Base-by-base conservation (phyloP, 257 asterid genomes). In the Coffea canephora region DNA sequence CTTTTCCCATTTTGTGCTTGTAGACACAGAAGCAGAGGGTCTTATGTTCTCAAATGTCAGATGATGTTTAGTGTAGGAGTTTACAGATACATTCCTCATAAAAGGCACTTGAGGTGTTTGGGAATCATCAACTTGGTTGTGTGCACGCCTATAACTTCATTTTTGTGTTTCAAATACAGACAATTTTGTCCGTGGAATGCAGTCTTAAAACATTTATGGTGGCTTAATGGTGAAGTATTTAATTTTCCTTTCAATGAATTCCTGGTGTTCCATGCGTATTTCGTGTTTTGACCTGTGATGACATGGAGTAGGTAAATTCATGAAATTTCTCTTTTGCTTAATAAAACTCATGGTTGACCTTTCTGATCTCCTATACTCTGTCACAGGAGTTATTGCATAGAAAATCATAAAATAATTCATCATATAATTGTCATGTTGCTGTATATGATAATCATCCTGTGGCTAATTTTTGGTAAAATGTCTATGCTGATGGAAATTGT, bases 261-360 rank as follows among this genome's bases (percentile, higher is more conserved):
- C 74, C 88, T 93, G 97, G 98, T 78, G 96, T 94, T 76, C 98
- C 99, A 75, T 95, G 99, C 95, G 87, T 95, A 85, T 95, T 39
- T 39, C 5, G 43, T 39, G 43, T 39, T 39, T 39, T 39, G 43
- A 39, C 43, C 43, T 39, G 43, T 77, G 97, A 95, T 14, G 79
- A 86, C 87, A 90, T 95, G 97, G 98, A 93, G 19, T 98, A 93
- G 98, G 98, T 95, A 87, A 83, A 75, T 80, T 7, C 36, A 41
- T 69, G 21, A 18, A 50, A 15, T 57, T 46, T 52, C 14, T 67
- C 1, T 83, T 80, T 66, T 62, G n/a, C 21, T 59, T 34, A n/a
- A 31, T 45, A 5, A 57, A 36, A 7, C 43, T 39, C 43, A 39
- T 39, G 2, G 52, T 39, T 36, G 57, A 3, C 57, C 52, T 61